phyloP scores from a whole-genome alignment of 768 basidiomycete species.

The Tylopilus balloui region DNA sequence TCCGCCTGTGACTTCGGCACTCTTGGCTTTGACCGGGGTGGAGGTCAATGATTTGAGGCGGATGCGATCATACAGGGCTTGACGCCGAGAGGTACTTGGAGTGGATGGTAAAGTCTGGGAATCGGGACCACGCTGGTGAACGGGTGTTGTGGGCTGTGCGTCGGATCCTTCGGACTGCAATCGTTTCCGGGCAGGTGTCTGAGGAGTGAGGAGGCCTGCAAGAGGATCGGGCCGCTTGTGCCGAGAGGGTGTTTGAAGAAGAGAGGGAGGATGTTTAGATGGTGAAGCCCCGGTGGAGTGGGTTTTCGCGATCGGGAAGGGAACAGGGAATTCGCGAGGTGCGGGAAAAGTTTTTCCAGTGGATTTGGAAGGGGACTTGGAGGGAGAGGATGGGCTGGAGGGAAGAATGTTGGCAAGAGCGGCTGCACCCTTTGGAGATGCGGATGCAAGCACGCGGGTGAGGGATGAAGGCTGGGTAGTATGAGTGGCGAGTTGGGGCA shows the following conservation, averaged over 20 bases:
- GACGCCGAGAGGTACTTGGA: constrained; percentile 69
- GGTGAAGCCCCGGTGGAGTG: constrained; percentile 37
- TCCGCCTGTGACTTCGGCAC: constrained; percentile 37
- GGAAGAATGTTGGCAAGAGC: constrained; percentile 30
- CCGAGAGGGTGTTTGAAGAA: constrained; percentile 62
- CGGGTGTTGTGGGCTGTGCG: constrained; percentile 60
- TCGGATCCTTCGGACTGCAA: constrained; percentile 37
- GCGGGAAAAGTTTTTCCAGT: constrained; percentile 23
- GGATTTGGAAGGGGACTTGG: constrained; percentile 38
- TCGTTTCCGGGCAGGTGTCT: constrained; percentile 41
- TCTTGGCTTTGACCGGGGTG: constrained; percentile 58
- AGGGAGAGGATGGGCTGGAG: constrained; percentile 34
- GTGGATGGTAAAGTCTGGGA: constrained; percentile 60
- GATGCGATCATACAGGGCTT: constrained; percentile 78
- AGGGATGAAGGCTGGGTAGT: constrained; percentile 58
- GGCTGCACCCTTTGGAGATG: constrained; percentile 58
- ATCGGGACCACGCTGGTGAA: constrained; percentile 52
- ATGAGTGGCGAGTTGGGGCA: constrained; percentile 51
- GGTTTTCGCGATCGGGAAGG: constrained; percentile 45
- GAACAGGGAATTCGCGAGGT: constrained; percentile 23
- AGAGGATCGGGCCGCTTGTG: constrained; percentile 34
- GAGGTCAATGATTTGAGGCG: constrained; percentile 65
- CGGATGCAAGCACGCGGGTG: constrained; percentile 66
- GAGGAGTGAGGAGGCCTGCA: constrained; percentile 35
- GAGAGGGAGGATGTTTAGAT: constrained; percentile 43